phyloP scores from a whole-genome alignment of 2,329 filamentous ascomycete species.

The Xylariales sp. region DNA sequence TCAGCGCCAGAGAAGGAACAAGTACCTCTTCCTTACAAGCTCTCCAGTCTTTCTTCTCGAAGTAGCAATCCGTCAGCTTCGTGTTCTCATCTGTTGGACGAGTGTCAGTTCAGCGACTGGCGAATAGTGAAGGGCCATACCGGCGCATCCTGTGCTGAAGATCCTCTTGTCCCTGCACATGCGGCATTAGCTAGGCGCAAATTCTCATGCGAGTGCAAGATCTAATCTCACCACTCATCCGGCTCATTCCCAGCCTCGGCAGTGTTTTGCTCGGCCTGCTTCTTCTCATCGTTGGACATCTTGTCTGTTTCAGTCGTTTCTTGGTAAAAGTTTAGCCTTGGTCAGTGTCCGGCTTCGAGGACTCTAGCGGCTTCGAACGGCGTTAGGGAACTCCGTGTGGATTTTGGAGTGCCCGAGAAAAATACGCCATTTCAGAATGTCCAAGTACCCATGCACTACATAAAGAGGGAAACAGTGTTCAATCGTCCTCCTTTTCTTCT shows the following conservation, averaged over 20 bases:
- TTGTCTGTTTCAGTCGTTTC: conserved; percentile 11
- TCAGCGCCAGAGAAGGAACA: conserved; percentile 14
- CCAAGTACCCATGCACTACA: no score
- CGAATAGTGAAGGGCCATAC: conserved; percentile 42
- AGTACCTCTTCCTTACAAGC: conserved; percentile 82
- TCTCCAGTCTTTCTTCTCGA: conserved; percentile 93
- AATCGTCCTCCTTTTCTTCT: no score
- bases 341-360: no score
- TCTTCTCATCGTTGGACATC: conserved; percentile 58
- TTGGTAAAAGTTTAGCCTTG: no score
- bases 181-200: conserved; percentile 9
- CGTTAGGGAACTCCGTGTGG: no score
- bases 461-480: no score
- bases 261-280: conserved; percentile 32
- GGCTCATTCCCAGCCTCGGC: conserved; percentile 74
- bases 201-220: background rate
- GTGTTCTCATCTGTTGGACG: conserved; percentile 68
- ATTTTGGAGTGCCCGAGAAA: no score
- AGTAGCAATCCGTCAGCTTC: conserved; percentile 93
- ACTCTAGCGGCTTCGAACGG: background rate
- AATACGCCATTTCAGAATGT: no score
- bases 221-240: conserved; percentile 78
- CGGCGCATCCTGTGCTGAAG: conserved; percentile 90
- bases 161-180: conserved; percentile 86
- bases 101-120: conserved; percentile 1